A percentile compares a stretch with the other conserved stretches of the same genome.
These are phyloP conservation scores for Yarrowia deformans DNA, from an alignment of 805 yeast species.

Conservation along the genomic window DNA sequence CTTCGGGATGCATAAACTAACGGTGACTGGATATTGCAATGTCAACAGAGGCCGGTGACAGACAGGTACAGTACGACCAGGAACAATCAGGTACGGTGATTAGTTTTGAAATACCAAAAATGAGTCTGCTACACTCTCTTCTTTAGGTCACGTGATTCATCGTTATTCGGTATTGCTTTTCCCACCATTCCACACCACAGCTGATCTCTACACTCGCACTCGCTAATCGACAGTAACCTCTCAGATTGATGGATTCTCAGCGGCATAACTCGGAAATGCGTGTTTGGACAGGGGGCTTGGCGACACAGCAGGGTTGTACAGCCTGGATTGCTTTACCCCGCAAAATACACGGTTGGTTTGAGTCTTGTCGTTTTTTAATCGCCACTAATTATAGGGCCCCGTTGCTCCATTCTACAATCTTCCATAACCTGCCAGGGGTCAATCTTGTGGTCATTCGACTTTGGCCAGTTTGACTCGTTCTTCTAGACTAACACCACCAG, in stretches of 20 bases:
- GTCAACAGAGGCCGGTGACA: no score
- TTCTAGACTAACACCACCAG: neutral
- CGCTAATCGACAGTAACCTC: slow-evolving; percentile 7
- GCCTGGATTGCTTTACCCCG: slow-evolving; percentile 24
- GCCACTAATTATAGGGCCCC: no score
- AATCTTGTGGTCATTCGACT: neutral
- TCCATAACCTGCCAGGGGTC: neutral
- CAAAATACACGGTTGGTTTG: neutral
- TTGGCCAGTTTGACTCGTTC: neutral
- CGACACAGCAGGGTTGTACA: slow-evolving; percentile 6
- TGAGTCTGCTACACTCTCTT: no score
- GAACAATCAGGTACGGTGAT: no score
- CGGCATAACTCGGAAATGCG: slow-evolving; percentile 30
- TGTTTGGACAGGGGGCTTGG: slow-evolving; percentile 34
- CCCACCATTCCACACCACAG: neutral
- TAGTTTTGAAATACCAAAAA: no score
- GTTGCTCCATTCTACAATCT: neutral
- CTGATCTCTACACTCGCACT: slow-evolving; percentile 1
- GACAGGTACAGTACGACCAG: no score
- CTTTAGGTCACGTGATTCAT: neutral
- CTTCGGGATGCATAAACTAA: no score
- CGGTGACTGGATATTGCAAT: no score
- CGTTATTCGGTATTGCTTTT: neutral
- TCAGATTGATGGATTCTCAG: neutral
- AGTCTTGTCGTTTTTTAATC: neutral